A percentile compares a stretch with the other conserved stretches of the same genome.
phyloP scores from a whole-genome alignment of 805 yeast species.

The Zygotorulaspora chibaensis region DNA sequence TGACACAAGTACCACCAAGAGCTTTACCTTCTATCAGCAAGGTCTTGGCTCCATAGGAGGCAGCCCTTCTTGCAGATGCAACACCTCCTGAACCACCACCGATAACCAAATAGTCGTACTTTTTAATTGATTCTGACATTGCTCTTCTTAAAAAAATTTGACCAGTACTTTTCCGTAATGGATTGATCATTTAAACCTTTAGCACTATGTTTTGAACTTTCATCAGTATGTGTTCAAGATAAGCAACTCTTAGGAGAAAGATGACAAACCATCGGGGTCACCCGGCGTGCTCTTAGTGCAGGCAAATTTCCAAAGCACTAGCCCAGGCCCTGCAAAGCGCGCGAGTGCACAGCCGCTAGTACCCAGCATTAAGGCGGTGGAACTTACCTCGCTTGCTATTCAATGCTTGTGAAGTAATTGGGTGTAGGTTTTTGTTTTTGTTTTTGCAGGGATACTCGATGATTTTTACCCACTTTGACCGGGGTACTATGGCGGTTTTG shows the following conservation, averaged over 20 bases:
- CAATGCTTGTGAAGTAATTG: background rate
- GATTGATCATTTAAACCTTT: conserved; percentile 5
- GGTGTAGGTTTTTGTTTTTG: too few species aligned
- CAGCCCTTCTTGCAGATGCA: conserved; percentile 97
- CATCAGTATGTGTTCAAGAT: background rate
- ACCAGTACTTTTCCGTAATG: conserved; percentile 1
- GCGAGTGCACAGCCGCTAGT: too few species aligned
- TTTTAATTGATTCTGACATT: conserved; percentile 57
- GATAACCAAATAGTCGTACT: conserved; percentile 87
- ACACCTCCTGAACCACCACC: conserved; percentile 99
- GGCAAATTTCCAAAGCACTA: too few species aligned
- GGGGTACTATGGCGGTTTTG: too few species aligned
- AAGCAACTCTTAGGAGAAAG: background rate
- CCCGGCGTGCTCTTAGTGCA: too few species aligned
- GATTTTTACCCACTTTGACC: too few species aligned
- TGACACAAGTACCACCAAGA: conserved; percentile 98
- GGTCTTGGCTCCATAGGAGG: conserved; percentile 85
- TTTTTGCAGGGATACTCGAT: too few species aligned
- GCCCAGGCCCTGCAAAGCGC: too few species aligned
- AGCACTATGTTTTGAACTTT: too few species aligned
- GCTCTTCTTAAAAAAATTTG: conserved; percentile 20
- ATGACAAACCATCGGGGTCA: too few species aligned
- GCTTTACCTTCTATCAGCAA: conserved; percentile 73
- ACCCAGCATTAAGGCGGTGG: too few species aligned
- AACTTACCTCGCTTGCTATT: too few species aligned